These are phyloP conservation scores for Coemansia sp. DNA, from an alignment of 192 early-diverging fungal genomes.

Conservation along the genomic window DNA sequence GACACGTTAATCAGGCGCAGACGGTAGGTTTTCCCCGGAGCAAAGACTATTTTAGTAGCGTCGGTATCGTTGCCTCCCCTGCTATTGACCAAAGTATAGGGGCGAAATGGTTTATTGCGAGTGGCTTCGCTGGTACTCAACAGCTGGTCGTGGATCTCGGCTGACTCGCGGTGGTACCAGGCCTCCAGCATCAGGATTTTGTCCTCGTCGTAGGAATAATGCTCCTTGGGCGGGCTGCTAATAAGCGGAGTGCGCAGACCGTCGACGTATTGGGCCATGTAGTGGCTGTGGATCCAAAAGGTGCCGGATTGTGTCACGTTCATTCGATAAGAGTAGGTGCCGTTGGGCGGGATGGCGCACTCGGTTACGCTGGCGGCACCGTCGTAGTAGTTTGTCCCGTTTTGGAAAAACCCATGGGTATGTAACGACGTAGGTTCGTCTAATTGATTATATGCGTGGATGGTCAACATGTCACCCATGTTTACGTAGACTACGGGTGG, in stretches of 20 bases:
- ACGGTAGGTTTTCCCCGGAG: constrained; percentile 76
- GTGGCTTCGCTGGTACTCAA: constrained; percentile 48
- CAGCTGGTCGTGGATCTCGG: constrained; percentile 53
- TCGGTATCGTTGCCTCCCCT: constrained; percentile 55
- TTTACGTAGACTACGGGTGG: constrained; percentile 45
- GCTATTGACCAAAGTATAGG: constrained; percentile 55
- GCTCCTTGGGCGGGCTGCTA: constrained; percentile 54
- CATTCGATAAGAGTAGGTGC: constrained; percentile 64
- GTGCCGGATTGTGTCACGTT: constrained; percentile 68
- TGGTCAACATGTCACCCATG: constrained; percentile 24
- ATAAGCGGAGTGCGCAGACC: constrained; percentile 73
- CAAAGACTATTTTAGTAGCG: constrained; percentile 54
- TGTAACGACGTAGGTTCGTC: constrained; percentile 64
- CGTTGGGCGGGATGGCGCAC: constrained; percentile 66
- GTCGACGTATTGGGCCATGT: constrained; percentile 70
- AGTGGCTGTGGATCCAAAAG: constrained; percentile 81
- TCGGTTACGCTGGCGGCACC: constrained; percentile 65
- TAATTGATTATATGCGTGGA: constrained; percentile 54
- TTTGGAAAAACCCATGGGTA: constrained; percentile 77
- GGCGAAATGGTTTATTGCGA: constrained; percentile 27
- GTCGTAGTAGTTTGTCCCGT: constrained; percentile 66
- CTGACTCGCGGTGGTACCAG: constrained; percentile 65
- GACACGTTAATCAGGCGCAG: constrained; percentile 77
- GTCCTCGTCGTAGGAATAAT: constrained; percentile 68
- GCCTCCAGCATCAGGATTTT: constrained; percentile 62